Evolutionary conservation across 2,329 filamentous ascomycete genomes (phyloP), one percentile per base, ranked within the genome.

Genomic region (Rhinocladiella similis): DNA sequence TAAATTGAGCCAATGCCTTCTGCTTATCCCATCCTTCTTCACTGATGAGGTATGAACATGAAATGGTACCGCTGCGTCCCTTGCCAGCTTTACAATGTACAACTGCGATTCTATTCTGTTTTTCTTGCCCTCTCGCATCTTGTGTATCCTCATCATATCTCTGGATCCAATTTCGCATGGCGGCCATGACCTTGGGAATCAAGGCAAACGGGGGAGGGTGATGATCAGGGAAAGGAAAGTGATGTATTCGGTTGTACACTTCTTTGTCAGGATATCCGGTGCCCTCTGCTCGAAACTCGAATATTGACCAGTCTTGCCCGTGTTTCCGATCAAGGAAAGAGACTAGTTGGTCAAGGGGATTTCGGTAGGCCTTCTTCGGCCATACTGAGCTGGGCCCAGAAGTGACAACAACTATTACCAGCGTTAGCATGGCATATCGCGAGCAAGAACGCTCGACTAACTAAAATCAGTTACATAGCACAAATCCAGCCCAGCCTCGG

Each of bases 31-130:
- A 89, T 3, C 84, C 85, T 68, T 94, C 89, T 69, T 97, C 90
- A 6, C 89, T 86, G 66, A 99, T 94, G 56, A 99, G 77, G 70
- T 96, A 97, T 65, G 88, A 90, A 73, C 90, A 96, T 27, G 88
- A 87, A 66, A 91, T 85, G 0, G 91, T 96, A 3, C 94, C 94
- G 63, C 90, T 96, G 49, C 94, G 82, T 1, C 94, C 94, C 73
- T 99, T 99, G 2, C 94, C 94, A 1, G 94, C 94, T 71, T 97
- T 97, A 78, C 94, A 97, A 73, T 99, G 94, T 6, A 97, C 91
- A 5, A 97, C 92, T 0, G 88, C 88, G 0, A 97, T 90, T 33
- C 91, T 80, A 20, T 72, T 68, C 29, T 3, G 36, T 77, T 75
- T 20, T 72, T 68, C 22, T 75, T 71, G 19, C 71, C 54, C 2